phyloP scores from a whole-genome alignment of 176 grass and related monocot species.

The Aegilops sharonensis region DNA sequence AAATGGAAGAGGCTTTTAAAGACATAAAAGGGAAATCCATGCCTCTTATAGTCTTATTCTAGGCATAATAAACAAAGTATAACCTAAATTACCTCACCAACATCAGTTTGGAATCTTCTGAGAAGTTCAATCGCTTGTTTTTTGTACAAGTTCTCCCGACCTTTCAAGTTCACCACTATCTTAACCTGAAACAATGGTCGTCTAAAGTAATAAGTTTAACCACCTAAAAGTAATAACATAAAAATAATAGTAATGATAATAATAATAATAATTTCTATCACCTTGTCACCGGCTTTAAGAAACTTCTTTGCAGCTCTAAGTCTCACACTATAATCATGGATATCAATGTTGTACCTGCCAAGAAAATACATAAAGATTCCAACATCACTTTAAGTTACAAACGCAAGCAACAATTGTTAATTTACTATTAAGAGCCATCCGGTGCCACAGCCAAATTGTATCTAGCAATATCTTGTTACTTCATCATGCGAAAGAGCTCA shows the following conservation, averaged over 20 bases:
- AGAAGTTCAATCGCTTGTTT: constrained; percentile 83
- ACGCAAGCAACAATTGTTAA: not conserved
- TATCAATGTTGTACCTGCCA: constrained; percentile 89
- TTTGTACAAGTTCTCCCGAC: constrained; percentile 79
- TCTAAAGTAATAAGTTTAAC: constrained; percentile 27
- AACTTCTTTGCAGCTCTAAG: constrained; percentile 82
- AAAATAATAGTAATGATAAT: not conserved
- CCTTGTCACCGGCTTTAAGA: constrained; percentile 96
- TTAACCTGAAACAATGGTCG: constrained; percentile 60
- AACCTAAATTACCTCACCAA: constrained; percentile 75
- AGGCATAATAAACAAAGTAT: not conserved
- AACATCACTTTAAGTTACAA: not conserved
- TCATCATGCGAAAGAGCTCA: not conserved
- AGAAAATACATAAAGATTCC: constrained; percentile 4
- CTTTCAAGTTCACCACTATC: constrained; percentile 91
- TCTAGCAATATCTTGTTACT: not conserved
- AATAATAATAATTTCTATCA: constrained; percentile 22
- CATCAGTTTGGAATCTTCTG: constrained; percentile 79
- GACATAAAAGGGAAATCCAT: not conserved
- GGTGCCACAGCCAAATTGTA: constrained; percentile 7
- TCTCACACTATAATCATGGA: constrained; percentile 85
- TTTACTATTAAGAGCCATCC: not conserved
- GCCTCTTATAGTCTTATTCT: not conserved
- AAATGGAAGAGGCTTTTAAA: not conserved
- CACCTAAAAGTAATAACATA: not conserved